Evolutionary conservation across 2,329 filamentous ascomycete genomes (phyloP).

Genomic region (Aplosporella prunicola): DNA sequence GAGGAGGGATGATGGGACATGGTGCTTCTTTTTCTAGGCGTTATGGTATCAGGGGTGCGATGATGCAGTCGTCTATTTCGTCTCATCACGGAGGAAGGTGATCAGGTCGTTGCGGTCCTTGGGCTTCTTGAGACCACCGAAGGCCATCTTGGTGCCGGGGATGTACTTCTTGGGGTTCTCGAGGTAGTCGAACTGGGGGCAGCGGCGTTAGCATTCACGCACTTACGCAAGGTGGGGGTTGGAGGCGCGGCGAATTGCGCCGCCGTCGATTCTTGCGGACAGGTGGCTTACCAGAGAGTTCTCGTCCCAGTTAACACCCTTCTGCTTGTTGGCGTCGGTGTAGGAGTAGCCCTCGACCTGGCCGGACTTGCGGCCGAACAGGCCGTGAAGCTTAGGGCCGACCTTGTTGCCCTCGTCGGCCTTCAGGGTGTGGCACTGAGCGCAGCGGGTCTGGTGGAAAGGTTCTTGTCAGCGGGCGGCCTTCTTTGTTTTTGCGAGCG

Average conservation of each 20-base stretch:
- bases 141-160: constrained; percentile 99
- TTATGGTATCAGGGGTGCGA: constrained; percentile 22
- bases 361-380: constrained; percentile 94
- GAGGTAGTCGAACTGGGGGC: constrained; percentile 81
- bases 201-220: too few species aligned
- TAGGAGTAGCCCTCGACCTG: constrained; percentile 88
- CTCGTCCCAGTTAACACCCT: constrained; percentile 83
- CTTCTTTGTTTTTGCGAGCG: too few species aligned
- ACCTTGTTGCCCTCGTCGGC: constrained; percentile 91
- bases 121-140: constrained; percentile 98
- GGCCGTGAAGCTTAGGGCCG: constrained; percentile 91
- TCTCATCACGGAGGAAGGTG: constrained; percentile 66
- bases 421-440: constrained; percentile 96
- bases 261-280: constrained; percentile 11
- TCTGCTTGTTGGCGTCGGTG: constrained; percentile 99
- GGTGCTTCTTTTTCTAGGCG: too few species aligned
- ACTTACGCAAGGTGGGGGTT: too few species aligned
- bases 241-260: too few species aligned
- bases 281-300: constrained; percentile 72
- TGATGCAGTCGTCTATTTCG: constrained; percentile 48
- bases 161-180: constrained; percentile 99
- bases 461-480: too few species aligned
- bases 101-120: constrained; percentile 99
- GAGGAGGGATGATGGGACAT: too few species aligned
- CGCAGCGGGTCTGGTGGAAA: constrained; percentile 71